Evolutionary conservation across 352 stramenopile species (phyloP).

Genomic region (Phytophthora constricta): DNA sequence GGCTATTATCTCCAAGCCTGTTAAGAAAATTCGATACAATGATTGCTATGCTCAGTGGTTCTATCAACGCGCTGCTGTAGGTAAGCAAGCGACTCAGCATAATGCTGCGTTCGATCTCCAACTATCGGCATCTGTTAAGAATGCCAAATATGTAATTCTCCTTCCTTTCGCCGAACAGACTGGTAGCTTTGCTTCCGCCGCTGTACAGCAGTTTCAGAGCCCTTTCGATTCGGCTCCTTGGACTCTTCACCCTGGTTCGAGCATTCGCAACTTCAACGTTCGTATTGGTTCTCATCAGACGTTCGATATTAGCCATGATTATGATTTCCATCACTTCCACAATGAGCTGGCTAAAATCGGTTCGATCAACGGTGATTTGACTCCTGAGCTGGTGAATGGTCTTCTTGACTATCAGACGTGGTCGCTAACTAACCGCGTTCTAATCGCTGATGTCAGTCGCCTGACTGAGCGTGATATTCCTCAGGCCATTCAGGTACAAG

Average conservation of each 20-base stretch:
- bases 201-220: conserved; percentile 3
- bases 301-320: conserved; percentile 9
- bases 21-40: conserved; percentile 17
- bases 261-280: conserved; percentile 17
- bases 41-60: conserved; percentile 18
- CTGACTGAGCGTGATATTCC: conserved; percentile 13
- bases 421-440: background rate
- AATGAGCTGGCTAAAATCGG: background rate
- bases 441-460: conserved; percentile 5
- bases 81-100: background rate
- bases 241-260: conserved; percentile 5
- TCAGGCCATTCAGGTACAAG: conserved; percentile 21
- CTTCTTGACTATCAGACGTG: conserved; percentile 8
- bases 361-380: conserved; percentile 10
- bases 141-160: conserved; percentile 13
- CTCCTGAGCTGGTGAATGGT: conserved; percentile 8
- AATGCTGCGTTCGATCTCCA: conserved; percentile 16
- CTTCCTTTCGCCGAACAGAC: conserved; percentile 15
- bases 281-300: background rate
- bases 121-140: conserved; percentile 14
- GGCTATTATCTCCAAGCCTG: conserved; percentile 14
- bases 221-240: conserved; percentile 10
- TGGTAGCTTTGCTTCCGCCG: background rate
- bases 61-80: conserved; percentile 13
- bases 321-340: conserved; percentile 1